A percentile compares a stretch with the other conserved stretches of the same genome.
phyloP scores from a whole-genome alignment of 495 filamentous ascomycete genomes.

The Halenospora varia region DNA sequence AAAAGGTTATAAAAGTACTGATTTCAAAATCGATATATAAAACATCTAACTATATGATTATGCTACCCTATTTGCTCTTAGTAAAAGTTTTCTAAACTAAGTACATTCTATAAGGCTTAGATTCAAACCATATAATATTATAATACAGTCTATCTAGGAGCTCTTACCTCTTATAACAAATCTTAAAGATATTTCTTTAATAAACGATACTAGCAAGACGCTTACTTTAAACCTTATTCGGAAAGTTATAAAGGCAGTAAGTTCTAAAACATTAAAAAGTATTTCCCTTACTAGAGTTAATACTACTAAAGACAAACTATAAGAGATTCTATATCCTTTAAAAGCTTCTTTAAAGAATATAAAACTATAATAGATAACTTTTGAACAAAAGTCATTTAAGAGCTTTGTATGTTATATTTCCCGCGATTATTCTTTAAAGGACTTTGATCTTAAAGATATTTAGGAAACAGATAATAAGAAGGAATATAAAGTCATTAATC shows the following conservation, averaged over 20 bases:
- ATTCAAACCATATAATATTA: too few species aligned
- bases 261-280: slow-evolving; percentile 2
- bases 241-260: slow-evolving; percentile 5
- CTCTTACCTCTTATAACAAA: too few species aligned
- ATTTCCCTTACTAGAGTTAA: slow-evolving; percentile 4
- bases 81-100: too few species aligned
- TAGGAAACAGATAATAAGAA: slow-evolving; percentile 4
- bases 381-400: slow-evolving; percentile 5
- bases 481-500: slow-evolving; percentile 5
- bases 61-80: too few species aligned
- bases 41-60: too few species aligned
- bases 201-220: slow-evolving; percentile 3
- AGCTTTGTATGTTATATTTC: slow-evolving; percentile 4
- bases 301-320: slow-evolving; percentile 5
- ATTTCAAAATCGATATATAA: too few species aligned
- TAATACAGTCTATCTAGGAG: too few species aligned
- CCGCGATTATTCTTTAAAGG: slow-evolving; percentile 3
- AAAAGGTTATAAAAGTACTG: too few species aligned
- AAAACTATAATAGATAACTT: slow-evolving; percentile 5
- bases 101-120: too few species aligned
- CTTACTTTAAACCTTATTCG: slow-evolving; percentile 4
- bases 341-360: slow-evolving; percentile 5
- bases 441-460: slow-evolving; percentile 2
- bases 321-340: slow-evolving; percentile 4
- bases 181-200: slow-evolving; percentile 3